Base-by-base conservation (phyloP, 768 basidiomycete species). In the Russula brevipes region DNA sequence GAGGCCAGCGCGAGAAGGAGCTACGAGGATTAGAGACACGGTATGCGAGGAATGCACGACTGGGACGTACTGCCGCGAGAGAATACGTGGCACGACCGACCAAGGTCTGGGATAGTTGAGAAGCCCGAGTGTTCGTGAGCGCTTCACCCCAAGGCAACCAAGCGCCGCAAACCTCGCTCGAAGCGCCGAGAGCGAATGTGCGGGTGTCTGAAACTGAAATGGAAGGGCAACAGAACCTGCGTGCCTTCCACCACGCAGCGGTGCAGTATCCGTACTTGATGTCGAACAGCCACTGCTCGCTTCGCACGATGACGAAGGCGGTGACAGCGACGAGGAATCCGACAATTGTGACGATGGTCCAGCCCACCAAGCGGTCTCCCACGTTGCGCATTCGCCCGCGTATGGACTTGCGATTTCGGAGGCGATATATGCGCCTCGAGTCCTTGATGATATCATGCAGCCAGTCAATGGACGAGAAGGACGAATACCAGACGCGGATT, bases 361-460 rank as follows among this genome's bases (percentile, higher is more conserved):
- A 92, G 4, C 94, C 94, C 55, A 93, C 75, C 67, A 85, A 85
- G 68, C 89, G 85, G 75, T 96, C 94, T 59, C 87, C 74, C 10
- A 77, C 75, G 35, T 89, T 82, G 24, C 80, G 80, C 36, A 88
- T 65, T 42, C 80, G 82, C 1, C 90, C 86, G 19, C 89, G 83
- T 39, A 86, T 17, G 1, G 94, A 91, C 68, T 83, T 86, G 60
- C 85, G 82, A 54, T 77, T 81, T 64, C 91, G 80, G 17, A 96
- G 79, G 54, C 83, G 81, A 39, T 87, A 82, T 66, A 89, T 87
- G 35, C 94, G 88, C 8, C 83, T 82, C 0, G 93, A 92, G 71
- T 96, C 93, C 74, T 97, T 95, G 78, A 98, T 92, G 45, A 91
- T 83, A 76, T 98, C 96, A 70, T 98, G 96, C 58, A 98, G 78